Base-by-base conservation (phyloP, 2,329 filamentous ascomycete genomes). In the Fusarium nurragi region DNA sequence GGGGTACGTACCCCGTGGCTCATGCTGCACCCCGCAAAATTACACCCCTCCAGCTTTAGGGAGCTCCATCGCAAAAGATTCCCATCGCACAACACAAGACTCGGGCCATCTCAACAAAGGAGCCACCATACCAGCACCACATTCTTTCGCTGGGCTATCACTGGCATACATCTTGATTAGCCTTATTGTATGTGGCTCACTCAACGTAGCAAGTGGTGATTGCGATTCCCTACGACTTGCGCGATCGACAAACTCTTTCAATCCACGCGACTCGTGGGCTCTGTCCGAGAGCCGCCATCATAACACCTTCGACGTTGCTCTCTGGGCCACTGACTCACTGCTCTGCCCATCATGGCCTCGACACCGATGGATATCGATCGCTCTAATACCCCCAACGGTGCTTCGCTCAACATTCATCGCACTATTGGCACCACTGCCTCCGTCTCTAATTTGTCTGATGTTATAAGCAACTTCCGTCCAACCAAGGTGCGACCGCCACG, bases 381-480 rank as follows among this genome's bases (percentile, higher is more conserved):
- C 23, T 76, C 78, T 13, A 73, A 77, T 43, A 54, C 53, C n/a
- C 73, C 76, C 21, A 80, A 79, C 46, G 79, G 78, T 65, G 73
- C 77, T 68, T 78, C 81, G 1, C 77, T 86, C 38, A 84, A 84
- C 61, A 84, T 85, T 47, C 79, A 81, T 10, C 79, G 85, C 19
- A 80, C 80, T 12, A 67, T 85, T 19, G 79, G 78, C 39, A 69
- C 71, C 41, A 78, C 75, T 52, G 69, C 79, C 37, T 79, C 79
- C 54, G 85, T 84, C 7, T 87, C 90, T 13, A 91, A 91, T 74
- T 85, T 97, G 52, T 84, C 87, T 71, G 92, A 97, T 72, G 84
- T 95, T 68, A 89, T 97, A 69, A 83, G 86, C 34, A 88, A 84
- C 52, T 97, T 92, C 75, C 85, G 92, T 47, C 92, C 94, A 9